phyloP scores from a whole-genome alignment of 1,139 yeast genomes.

The Pichia sp. region DNA sequence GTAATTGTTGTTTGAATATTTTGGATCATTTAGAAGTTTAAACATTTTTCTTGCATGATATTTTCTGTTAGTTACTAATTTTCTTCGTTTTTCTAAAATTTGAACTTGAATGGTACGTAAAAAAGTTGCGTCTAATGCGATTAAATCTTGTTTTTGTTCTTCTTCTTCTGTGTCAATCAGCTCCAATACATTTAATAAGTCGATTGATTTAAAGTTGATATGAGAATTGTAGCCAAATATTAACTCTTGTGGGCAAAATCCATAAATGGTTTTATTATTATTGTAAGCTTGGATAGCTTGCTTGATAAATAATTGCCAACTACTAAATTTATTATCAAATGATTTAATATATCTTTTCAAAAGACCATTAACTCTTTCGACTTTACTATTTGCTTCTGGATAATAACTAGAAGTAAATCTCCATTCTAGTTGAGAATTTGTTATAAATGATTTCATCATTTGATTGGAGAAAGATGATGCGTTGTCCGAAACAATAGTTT shows the following conservation, averaged over 20 bases:
- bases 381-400: neutral
- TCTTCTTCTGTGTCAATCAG: neutral
- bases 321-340: neutral
- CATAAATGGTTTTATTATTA: neutral
- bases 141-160: neutral
- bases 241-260: neutral
- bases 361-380: neutral
- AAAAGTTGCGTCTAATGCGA: neutral
- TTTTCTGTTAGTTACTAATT: neutral
- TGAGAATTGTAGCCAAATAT: neutral
- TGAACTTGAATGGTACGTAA: neutral
- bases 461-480: neutral
- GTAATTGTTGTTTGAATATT: neutral
- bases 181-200: neutral
- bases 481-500: no score
- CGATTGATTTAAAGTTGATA: neutral
- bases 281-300: neutral
- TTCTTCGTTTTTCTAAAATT: neutral
- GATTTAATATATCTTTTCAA: neutral
- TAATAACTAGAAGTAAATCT: neutral
- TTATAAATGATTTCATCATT: neutral
- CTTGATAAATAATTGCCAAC: neutral
- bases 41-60: neutral
- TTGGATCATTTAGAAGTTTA: neutral
- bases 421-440: neutral